These are phyloP conservation scores for Kalmusia sp. DNA, from an alignment of 2,329 filamentous ascomycete species.

Conservation along the genomic window DNA sequence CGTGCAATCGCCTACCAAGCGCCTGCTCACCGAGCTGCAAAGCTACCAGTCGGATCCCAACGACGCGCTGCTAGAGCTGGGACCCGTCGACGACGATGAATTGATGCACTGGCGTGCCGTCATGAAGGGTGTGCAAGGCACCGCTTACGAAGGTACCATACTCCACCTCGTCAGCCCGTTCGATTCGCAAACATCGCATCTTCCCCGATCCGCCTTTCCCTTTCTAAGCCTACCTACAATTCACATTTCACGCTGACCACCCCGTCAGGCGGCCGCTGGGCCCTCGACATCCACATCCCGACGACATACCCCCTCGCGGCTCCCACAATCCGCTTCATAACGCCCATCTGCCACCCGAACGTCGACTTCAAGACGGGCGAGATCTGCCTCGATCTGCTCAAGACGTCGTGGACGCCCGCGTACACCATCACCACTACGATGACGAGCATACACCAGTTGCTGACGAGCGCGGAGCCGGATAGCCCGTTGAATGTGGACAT, in stretches of 20 bases:
- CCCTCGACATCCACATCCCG: constrained; percentile 78
- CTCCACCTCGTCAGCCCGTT: background rate
- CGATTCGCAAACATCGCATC: too few species aligned
- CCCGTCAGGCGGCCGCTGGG: constrained; percentile 76
- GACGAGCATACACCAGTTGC: constrained; percentile 74
- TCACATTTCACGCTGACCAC: background rate
- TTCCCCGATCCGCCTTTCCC: too few species aligned
- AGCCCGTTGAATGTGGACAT: constrained; percentile 81
- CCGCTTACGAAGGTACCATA: constrained; percentile 66
- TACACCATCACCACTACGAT: constrained; percentile 81
- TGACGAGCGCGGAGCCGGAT: constrained; percentile 73
- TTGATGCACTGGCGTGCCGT: constrained; percentile 67
- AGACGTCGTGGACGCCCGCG: constrained; percentile 79
- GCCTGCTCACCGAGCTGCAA: constrained; percentile 68
- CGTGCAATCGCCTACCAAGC: constrained; percentile 57
- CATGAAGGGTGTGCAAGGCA: constrained; percentile 64
- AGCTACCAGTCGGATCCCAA: constrained; percentile 64
- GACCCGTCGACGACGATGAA: constrained; percentile 63
- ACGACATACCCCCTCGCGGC: constrained; percentile 78
- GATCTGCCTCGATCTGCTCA: constrained; percentile 90
- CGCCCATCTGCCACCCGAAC: constrained; percentile 49
- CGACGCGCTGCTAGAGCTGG: constrained; percentile 62
- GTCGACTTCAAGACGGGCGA: constrained; percentile 71
- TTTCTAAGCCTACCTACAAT: constrained; percentile 1
- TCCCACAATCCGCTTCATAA: constrained; percentile 81